Evolutionary conservation across 2,329 filamentous ascomycete species (phyloP), one percentile per base, ranked within the genome.

Genomic region (Penicillium sp.): DNA sequence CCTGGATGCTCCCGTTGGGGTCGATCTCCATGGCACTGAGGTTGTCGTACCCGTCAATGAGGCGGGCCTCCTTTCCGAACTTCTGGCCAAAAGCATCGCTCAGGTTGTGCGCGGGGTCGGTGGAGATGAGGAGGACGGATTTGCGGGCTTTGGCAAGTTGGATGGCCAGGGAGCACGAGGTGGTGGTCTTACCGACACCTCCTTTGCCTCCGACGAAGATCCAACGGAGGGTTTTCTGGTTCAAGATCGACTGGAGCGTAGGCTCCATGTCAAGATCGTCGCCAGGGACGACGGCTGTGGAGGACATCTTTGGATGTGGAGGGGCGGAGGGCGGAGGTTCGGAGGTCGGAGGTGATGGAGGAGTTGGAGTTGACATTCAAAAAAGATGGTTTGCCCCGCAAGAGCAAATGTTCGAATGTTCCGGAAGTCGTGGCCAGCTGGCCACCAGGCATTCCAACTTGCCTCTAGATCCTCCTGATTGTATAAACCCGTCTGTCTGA

Each of bases 11-110:
- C 41, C 93, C 94, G 70, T 96, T 97, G 46, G 94, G 94, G 69
- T 99, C 94, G 65, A 99, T 97, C 77, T 99, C 94, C 94, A 99
- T 99, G 57, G 94, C 94, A 70, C 90, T 95, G 62, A 99, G 80
- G 74, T 97, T 97, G 27, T 87, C 85, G 69, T 96, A 97, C 62
- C 94, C 94, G 64, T 96, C 87, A 60, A 99, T 83, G 32, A 96
- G 85, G 58, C 91, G 86, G 47, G 94, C 94, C 75, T 99, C 94
- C 81, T 99, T 99, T 79, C 94, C 94, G 69, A 99, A 99, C 78
- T 99, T 99, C 76, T 99, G 93, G 63, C 90, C 91, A 76, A 99
- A 99, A 55, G 94, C 94, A 78, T 99, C 94, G 64, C 89, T 94
- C 58, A 99, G 83, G 78, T 99, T 99, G 83, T 99, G 94, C 46